Percentiles rank a stretch among this genome's conserved stretches.
phyloP scores from a whole-genome alignment of 768 basidiomycete species.

The Boletus sensibilis region DNA sequence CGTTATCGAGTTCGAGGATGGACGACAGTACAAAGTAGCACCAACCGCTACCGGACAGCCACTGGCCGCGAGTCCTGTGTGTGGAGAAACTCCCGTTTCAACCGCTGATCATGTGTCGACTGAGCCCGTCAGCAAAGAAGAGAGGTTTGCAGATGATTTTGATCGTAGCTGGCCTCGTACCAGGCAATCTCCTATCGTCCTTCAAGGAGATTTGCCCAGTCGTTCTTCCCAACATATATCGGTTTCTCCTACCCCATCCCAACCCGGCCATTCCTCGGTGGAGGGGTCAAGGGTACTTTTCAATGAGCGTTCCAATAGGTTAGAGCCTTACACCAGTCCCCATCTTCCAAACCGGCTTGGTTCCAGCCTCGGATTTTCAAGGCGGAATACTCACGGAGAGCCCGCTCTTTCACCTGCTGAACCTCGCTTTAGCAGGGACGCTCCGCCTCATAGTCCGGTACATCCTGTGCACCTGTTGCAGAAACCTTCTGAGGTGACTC shows the following conservation, averaged over 20 bases:
- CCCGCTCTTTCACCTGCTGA: conserved; percentile 41
- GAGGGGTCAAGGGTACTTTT: conserved; percentile 79
- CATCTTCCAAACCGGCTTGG: conserved; percentile 44
- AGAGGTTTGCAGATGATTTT: conserved; percentile 90
- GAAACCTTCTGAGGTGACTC: conserved; percentile 40
- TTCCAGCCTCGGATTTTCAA: conserved; percentile 33
- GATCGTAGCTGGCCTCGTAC: conserved; percentile 95
- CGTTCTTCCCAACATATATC: conserved; percentile 33
- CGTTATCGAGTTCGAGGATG: conserved; percentile 95
- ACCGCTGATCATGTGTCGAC: conserved; percentile 20
- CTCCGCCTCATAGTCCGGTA: conserved; percentile 39
- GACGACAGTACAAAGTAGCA: conserved; percentile 85
- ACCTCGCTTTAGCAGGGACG: conserved; percentile 45
- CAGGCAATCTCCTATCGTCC: conserved; percentile 45
- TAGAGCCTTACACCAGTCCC: conserved; percentile 77
- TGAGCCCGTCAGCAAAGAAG: conserved; percentile 73
- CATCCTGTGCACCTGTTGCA: conserved; percentile 58
- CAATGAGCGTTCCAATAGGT: conserved; percentile 88
- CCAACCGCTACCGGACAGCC: conserved; percentile 38
- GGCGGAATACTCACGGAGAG: conserved; percentile 48
- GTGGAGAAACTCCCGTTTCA: conserved; percentile 15
- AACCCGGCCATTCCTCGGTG: conserved; percentile 46
- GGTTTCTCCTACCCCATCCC: conserved; percentile 37
- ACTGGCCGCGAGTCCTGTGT: conserved; percentile 18
- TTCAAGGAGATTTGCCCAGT: conserved; percentile 41